Evolutionary conservation across 2,329 filamentous ascomycete species (phyloP).

Genomic region (Cytospora leucostoma): DNA sequence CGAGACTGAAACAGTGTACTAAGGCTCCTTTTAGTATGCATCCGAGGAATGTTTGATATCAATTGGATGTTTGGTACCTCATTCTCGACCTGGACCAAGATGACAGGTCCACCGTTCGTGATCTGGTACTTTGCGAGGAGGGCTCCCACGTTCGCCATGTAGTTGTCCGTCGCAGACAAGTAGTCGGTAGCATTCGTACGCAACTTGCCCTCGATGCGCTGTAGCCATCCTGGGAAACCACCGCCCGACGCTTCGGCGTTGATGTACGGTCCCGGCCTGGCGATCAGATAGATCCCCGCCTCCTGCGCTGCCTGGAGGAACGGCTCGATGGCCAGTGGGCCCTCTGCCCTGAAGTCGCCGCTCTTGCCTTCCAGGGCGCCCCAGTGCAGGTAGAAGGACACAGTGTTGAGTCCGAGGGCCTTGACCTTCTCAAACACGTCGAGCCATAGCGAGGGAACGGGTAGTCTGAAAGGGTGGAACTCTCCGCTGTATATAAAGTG

Average conservation of each 20-base stretch:
- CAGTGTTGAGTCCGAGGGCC: slow-evolving; percentile 68
- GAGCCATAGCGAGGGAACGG: slow-evolving; percentile 48
- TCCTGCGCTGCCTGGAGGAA: slow-evolving; percentile 69
- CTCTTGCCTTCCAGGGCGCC: slow-evolving; percentile 68
- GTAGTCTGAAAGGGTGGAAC: slow-evolving; percentile 59
- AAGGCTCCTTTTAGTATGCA: too few relatives aligned
- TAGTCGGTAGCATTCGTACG: slow-evolving; percentile 59
- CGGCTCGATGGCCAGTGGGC: slow-evolving; percentile 66
- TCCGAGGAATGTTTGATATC: too few relatives aligned
- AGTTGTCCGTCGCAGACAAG: slow-evolving; percentile 63
- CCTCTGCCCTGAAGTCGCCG: slow-evolving; percentile 65
- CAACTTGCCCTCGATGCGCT: slow-evolving; percentile 59
- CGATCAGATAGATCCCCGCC: slow-evolving; percentile 70
- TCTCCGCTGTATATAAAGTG: slow-evolving; percentile 68
- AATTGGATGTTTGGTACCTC: slow-evolving; percentile 41
- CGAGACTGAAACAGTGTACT: slow-evolving; percentile 50
- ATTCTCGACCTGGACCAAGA: slow-evolving; percentile 72
- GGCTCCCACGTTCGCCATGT: slow-evolving; percentile 57
- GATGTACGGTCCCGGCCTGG: slow-evolving; percentile 35
- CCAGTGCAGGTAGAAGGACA: slow-evolving; percentile 75
- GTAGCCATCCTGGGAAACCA: slow-evolving; percentile 73
- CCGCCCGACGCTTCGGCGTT: slow-evolving; percentile 65
- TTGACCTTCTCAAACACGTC: slow-evolving; percentile 77
- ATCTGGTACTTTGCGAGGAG: slow-evolving; percentile 70
- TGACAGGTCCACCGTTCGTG: slow-evolving; percentile 72